Evolutionary conservation across 1,284 basidiomycete genomes (phyloP).

Genomic region (Prillingera fragicola): DNA sequence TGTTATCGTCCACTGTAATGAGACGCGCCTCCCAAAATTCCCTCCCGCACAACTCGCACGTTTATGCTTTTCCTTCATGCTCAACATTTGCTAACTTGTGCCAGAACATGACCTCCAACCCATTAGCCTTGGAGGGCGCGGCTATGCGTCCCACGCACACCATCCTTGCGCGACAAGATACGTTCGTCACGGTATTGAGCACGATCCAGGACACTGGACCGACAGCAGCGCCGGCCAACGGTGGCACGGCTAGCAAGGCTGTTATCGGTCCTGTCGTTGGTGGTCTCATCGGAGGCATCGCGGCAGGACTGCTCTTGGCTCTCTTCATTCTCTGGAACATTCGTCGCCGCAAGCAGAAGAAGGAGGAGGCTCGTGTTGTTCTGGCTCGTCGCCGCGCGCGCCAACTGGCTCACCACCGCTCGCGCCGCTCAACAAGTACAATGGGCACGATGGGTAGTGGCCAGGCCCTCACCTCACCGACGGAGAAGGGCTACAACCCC

Average conservation of each 20-base stretch:
- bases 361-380: slow-evolving; percentile 8
- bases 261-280: slow-evolving; percentile 25
- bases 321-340: slow-evolving; percentile 16
- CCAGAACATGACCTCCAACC: slow-evolving; percentile 3
- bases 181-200: slow-evolving; percentile 12
- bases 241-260: neutral
- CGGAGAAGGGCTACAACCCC: slow-evolving; percentile 8
- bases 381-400: slow-evolving; percentile 1
- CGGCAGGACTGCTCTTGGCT: slow-evolving; percentile 18
- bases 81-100: neutral
- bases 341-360: slow-evolving; percentile 16
- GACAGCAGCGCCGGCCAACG: neutral
- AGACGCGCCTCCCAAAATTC: neutral
- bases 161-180: slow-evolving; percentile 1
- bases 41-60: neutral
- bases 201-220: slow-evolving; percentile 1
- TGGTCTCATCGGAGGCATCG: slow-evolving; percentile 30
- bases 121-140: neutral
- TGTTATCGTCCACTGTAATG: neutral
- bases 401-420: neutral
- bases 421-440: neutral
- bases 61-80: neutral
- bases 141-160: slow-evolving; percentile 4
- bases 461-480: neutral
- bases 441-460: slow-evolving; percentile 1